A percentile compares a stretch with the other conserved stretches of the same genome.
Evolutionary conservation across 768 basidiomycete genomes (phyloP).

Genomic region (Mycena latifolia): DNA sequence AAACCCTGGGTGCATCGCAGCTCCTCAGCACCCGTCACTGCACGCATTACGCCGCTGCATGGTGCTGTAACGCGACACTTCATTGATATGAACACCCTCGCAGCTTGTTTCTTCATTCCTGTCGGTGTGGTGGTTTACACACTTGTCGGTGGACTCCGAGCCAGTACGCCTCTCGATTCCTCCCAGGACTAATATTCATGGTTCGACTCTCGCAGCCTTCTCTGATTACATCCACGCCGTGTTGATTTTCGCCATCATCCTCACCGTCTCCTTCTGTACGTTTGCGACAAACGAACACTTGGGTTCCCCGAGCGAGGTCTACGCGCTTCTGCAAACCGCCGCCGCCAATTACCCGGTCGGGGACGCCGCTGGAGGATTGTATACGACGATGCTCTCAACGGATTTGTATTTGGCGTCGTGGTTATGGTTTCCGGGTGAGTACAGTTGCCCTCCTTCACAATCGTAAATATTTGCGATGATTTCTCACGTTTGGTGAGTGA

Average conservation of each 20-base stretch:
- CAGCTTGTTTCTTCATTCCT: constrained; percentile 47
- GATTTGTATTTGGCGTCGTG: constrained; percentile 41
- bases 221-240: constrained; percentile 45
- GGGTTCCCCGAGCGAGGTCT: constrained; percentile 30
- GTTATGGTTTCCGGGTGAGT: constrained; percentile 42
- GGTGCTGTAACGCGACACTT: no score
- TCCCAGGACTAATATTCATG: no score
- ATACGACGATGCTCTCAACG: constrained; percentile 40
- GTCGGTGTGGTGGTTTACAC: constrained; percentile 43
- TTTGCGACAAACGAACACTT: constrained; percentile 30
- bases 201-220: constrained; percentile 15
- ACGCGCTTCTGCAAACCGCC: constrained; percentile 35
- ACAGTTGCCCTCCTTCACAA: not conserved
- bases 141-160: constrained; percentile 39
- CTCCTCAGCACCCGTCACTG: no score
- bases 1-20: no score
- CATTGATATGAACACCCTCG: constrained; percentile 48
- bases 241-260: constrained; percentile 46
- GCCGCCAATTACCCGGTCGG: constrained; percentile 34
- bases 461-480: not conserved
- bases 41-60: no score
- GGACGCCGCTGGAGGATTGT: constrained; percentile 36
- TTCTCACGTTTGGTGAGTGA: constrained; percentile 20
- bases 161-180: constrained; percentile 25
- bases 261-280: constrained; percentile 39